Base-by-base conservation (phyloP, 1,139 yeast genomes). In the Yamadazyma atlantica region DNA sequence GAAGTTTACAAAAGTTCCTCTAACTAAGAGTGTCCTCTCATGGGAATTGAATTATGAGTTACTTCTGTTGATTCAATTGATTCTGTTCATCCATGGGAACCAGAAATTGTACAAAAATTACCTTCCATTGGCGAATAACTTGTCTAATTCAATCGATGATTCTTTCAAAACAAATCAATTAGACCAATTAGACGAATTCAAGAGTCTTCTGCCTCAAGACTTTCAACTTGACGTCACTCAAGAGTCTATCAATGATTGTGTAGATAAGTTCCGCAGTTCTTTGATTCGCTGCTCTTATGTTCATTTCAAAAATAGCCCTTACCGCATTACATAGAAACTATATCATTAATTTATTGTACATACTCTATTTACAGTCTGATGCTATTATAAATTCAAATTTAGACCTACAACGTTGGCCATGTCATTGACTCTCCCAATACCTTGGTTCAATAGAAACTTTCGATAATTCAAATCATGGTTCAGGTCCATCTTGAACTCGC, bases 361-460 rank as follows among this genome's bases (percentile, higher is more conserved):
- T 19, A 19, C 18, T 5, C 31, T 32, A 13, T 23, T 15, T 32
- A 17, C 19, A 27, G 36, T 21, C 22, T 19, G 8, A 19, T 6
- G 9, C 7, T 13, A 7, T 23, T 25, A 42, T 24, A 47, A 32
- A 25, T 41, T 36, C 13, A 48, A 22, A 18, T 44, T 48, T 14
- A 45, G 22, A 5, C 64, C 64, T 44, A 61, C 36, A 37, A 62
- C 46, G 23, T 50, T 45, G 28, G 60, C 49, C 62, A 57, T 58
- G 33, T 60, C 60, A 40, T 57, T 55, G 21, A 60, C 58, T 35
- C 50, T 47, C 14, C 52, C 48, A 4, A 65, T 54, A 0, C 75
- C 77, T 29, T 57, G 54, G 36, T 53, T 61, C 40, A 71, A 56
- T 43, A 71, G 54, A 45, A 69, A 71, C 45, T 62, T 63, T 30